Base-by-base conservation (phyloP, 331 rosid species). In the Pyracantha coccinea region DNA sequence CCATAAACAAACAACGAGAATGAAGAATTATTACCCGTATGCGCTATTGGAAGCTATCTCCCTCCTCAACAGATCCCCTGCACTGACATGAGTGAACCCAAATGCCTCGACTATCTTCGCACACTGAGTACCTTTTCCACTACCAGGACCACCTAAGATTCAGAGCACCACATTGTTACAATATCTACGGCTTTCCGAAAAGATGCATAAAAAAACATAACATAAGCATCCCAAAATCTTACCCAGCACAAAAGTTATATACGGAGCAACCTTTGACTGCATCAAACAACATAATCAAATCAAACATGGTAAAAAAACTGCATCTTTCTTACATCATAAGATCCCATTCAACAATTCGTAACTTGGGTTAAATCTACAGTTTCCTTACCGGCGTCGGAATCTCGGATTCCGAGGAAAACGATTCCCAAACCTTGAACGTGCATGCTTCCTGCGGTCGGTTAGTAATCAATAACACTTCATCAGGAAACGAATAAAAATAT, bases 121-220 rank as follows among this genome's bases (percentile, higher is more conserved):
- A 78, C 99, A 95, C 80, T 92, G 99, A 55, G 99, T 95, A 35
- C 97, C 99, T 82, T 92, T 95, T 45, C 99, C 99, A 76, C 93
- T 87, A 54, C 97, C 97, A 75, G 99, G 97, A 4, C 99, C 97
- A 55, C 99, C 99, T 95, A 76, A 82, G 72, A 86, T 66, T 47
- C 60, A 25, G 29, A n/a, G 10, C 61, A 44, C 77, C 60, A 61
- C 45, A 12, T 25, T 8, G 31, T 61, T 53, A 61, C 31, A 9
- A 61, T 11, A 31, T 41, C 44, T 1, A 33, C 29, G 13, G 35
- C 12, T 52, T 17, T 52, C 21, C 57, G 21, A 52, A 52, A 52
- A 52, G n/a, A 52, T 17, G 21, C 4, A 52, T 52, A 1, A 1
- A 52, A 52, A 52, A 2, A 0, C 9, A 50, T 16, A 61, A 44